Evolutionary conservation across 768 basidiomycete species (phyloP).

Genomic region (Rhizopogon vesiculosus): DNA sequence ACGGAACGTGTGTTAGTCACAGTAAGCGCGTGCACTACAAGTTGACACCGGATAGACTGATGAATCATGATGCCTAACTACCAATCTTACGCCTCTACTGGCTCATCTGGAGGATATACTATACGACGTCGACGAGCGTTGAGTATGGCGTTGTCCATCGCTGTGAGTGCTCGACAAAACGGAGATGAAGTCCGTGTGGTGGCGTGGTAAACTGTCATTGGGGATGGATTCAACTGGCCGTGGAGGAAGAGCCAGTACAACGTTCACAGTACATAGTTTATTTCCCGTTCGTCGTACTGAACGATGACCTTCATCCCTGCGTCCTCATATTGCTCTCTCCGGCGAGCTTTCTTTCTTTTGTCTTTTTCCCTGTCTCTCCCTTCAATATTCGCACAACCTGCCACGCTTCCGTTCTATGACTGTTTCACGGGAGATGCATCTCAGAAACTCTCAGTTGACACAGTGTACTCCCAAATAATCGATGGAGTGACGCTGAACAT

Average conservation of each 20-base stretch:
- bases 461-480: constrained; percentile 70
- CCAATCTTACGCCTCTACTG: no score
- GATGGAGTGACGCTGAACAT: constrained; percentile 54
- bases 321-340: constrained; percentile 5
- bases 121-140: background rate
- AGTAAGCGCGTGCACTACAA: background rate
- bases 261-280: constrained; percentile 17
- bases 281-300: constrained; percentile 9
- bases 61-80: background rate
- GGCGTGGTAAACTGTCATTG: constrained; percentile 21
- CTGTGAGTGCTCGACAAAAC: background rate
- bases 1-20: background rate
- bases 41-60: background rate
- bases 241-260: background rate
- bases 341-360: constrained; percentile 4
- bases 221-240: background rate
- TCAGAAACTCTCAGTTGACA: constrained; percentile 60
- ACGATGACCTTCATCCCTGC: constrained; percentile 17
- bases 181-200: constrained; percentile 8
- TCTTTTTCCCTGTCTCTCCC: constrained; percentile 16
- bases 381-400: constrained; percentile 46
- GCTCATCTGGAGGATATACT: no score
- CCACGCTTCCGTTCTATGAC: constrained; percentile 58
- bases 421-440: constrained; percentile 55
- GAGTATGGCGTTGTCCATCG: background rate